These are phyloP conservation scores for Ophiobolus disseminans DNA, from an alignment of 2,329 filamentous ascomycete genomes.

Conservation along the genomic window DNA sequence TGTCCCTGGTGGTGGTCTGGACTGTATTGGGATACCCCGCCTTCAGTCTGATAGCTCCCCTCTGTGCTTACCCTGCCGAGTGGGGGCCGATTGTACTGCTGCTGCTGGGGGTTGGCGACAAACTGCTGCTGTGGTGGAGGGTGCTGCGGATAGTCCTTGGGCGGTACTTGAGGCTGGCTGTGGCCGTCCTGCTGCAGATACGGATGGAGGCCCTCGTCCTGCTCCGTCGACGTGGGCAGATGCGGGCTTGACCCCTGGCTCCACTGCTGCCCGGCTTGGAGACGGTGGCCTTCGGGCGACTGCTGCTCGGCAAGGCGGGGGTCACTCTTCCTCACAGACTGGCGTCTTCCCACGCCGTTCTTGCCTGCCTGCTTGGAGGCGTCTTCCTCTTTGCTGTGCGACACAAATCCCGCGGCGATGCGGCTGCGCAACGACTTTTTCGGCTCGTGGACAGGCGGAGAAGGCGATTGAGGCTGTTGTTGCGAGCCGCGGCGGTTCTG, in stretches of 20 bases:
- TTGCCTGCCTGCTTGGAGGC: conserved; percentile 35
- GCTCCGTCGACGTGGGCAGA: conserved; percentile 46
- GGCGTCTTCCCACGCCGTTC: conserved; percentile 40
- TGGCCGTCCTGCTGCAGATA: conserved; percentile 46
- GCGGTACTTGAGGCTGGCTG: conserved; percentile 42
- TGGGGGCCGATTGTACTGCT: conserved; percentile 45
- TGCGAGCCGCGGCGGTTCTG: conserved; percentile 27
- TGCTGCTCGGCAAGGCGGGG: conserved; percentile 36
- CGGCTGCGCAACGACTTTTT: conserved; percentile 46
- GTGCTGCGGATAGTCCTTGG: conserved; percentile 45
- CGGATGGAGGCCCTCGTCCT: conserved; percentile 49
- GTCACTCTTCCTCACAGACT: conserved; percentile 48
- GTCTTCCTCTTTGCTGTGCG: conserved; percentile 43
- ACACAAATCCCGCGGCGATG: conserved; percentile 36
- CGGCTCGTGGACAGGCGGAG: conserved; percentile 18
- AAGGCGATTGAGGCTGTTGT: conserved; percentile 2
- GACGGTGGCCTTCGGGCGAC: conserved; percentile 30
- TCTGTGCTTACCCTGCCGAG: conserved; percentile 49
- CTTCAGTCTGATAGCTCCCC: conserved; percentile 47
- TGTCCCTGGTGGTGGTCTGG: conserved; percentile 44
- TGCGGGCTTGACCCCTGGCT: conserved; percentile 41
- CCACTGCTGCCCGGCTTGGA: conserved; percentile 36
- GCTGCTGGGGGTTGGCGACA: conserved; percentile 38
- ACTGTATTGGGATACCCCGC: conserved; percentile 51
- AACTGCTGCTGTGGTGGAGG: conserved; percentile 33